Evolutionary conservation across 805 yeast genomes (phyloP).

Genomic region (Wickerhamiella kurtzmanii): DNA sequence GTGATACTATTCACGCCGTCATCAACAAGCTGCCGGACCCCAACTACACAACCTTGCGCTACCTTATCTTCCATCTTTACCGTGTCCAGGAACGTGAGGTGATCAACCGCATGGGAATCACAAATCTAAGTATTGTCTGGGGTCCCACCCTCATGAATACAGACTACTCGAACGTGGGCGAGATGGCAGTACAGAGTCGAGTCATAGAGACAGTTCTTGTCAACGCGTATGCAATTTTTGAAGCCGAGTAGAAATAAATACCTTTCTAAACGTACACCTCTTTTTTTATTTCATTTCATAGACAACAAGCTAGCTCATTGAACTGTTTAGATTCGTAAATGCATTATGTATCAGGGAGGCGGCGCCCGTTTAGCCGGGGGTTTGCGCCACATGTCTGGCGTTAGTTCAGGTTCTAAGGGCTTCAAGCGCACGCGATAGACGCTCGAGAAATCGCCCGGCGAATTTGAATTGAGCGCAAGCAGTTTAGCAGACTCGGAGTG

Average conservation of each 20-base stretch:
- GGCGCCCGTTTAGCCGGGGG: background rate
- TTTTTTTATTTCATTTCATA: too few relatives aligned
- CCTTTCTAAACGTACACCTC: background rate
- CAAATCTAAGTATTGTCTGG: constrained; percentile 83
- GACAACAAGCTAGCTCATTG: too few relatives aligned
- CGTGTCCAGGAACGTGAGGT: constrained; percentile 51
- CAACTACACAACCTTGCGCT: constrained; percentile 80
- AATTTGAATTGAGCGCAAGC: background rate
- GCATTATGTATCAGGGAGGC: background rate
- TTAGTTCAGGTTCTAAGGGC: background rate
- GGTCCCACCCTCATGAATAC: constrained; percentile 74
- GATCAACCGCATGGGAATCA: constrained; percentile 66
- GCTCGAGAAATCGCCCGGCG: background rate
- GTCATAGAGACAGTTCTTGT: constrained; percentile 73
- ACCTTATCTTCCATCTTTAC: constrained; percentile 72
- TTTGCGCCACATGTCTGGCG: background rate
- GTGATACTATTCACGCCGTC: constrained; percentile 69
- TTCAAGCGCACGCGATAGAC: background rate
- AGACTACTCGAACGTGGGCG: constrained; percentile 53
- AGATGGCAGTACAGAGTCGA: constrained; percentile 58
- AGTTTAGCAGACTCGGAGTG: background rate
- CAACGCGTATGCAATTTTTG: constrained; percentile 73
- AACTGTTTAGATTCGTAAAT: too few relatives aligned
- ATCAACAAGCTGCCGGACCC: constrained; percentile 89
- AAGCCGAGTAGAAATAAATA: constrained; percentile 33